Conservation (phyloP, 257 asterid genomes). For the Capsicum baccatum region DNA sequence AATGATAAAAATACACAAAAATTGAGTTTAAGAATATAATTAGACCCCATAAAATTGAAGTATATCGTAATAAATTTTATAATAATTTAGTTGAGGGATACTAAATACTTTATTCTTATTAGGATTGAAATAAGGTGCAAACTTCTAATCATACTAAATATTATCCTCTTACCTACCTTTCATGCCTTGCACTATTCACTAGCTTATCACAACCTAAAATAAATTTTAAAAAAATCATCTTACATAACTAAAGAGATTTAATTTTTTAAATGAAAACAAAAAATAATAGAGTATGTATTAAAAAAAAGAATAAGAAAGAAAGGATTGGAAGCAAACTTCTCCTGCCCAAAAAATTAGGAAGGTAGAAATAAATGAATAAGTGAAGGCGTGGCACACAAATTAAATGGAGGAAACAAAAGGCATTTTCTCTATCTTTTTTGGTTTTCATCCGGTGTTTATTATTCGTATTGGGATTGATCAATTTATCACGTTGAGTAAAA, state of each 20-base stretch:
- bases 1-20: too few species aligned
- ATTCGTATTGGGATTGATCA: fast-evolving
- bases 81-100: too few species aligned
- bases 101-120: too few species aligned
- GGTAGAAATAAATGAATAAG: conserved; percentile 19
- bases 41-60: too few species aligned
- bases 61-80: too few species aligned
- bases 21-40: too few species aligned
- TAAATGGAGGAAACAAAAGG: conserved; percentile 18
- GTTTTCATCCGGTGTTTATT: fast-evolving
- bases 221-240: neutral
- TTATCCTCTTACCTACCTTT: neutral
- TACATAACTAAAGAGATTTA: neutral
- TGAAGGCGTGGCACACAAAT: conserved; percentile 43
- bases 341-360: conserved; percentile 26
- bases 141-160: neutral
- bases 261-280: neutral
- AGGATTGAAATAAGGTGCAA: neutral
- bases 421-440: neutral
- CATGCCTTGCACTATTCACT: neutral
- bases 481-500: too few species aligned
- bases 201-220: neutral
- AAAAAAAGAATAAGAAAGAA: too few species aligned
- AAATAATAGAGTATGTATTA: too few species aligned
- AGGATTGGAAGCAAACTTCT: conserved; percentile 19